Evolutionary conservation across 179 eudicot species (phyloP).

Genomic region (Silene vulgaris): DNA sequence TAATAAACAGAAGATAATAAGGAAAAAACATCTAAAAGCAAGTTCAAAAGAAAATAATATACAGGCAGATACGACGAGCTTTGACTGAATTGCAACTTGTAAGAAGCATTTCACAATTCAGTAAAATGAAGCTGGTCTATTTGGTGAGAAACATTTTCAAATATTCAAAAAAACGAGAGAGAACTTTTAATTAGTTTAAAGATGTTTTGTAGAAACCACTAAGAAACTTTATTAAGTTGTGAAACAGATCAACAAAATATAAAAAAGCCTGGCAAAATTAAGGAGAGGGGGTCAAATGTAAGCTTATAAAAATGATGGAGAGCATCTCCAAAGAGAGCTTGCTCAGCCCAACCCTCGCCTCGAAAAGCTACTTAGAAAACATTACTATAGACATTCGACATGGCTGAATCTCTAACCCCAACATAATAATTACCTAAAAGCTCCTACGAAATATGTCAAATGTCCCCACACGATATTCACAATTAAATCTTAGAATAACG

Average conservation of each 20-base stretch:
- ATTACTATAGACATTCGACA: neutral
- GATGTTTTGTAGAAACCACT: too few species aligned
- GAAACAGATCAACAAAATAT: too few species aligned
- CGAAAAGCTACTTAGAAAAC: neutral
- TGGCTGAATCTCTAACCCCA: neutral
- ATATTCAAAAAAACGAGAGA: too few species aligned
- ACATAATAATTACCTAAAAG: neutral
- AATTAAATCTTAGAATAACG: neutral
- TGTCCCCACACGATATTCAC: neutral
- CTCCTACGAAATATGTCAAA: neutral
- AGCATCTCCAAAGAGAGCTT: too few species aligned
- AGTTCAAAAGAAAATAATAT: neutral
- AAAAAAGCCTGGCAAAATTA: neutral
- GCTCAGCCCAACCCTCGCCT: neutral
- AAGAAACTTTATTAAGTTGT: too few species aligned
- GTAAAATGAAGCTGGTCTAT: neutral
- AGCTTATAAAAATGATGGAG: neutral
- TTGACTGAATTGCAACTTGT: neutral
- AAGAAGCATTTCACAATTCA: conserved; percentile 7
- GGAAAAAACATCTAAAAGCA: neutral
- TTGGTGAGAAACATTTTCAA: too few species aligned
- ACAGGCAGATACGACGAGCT: neutral
- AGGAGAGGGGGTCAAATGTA: neutral
- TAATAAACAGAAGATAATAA: neutral
- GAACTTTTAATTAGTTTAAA: too few species aligned